Evolutionary conservation across 768 basidiomycete genomes (phyloP).

Genomic region (Boletus rex-veris): DNA sequence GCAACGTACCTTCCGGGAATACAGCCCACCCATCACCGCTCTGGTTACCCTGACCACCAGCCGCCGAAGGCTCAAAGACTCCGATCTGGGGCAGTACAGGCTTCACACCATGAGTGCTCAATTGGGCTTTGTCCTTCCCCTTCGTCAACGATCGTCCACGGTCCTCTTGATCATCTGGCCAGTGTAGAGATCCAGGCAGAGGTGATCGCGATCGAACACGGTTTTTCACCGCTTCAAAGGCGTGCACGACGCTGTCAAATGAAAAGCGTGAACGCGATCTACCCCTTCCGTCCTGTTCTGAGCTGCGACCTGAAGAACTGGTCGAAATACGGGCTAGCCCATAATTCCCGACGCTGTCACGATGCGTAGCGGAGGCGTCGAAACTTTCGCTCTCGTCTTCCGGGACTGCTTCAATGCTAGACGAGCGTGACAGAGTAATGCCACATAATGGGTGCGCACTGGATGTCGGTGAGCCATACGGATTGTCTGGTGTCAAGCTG

Average conservation of each 20-base stretch:
- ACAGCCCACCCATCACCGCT: constrained; percentile 70
- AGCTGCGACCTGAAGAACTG: constrained; percentile 13
- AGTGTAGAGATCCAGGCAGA: constrained; percentile 9
- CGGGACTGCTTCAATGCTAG: constrained; percentile 41
- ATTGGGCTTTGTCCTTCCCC: constrained; percentile 29
- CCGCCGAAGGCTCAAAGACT: constrained; percentile 29
- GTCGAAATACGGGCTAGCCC: constrained; percentile 15
- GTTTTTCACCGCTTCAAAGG: constrained; percentile 42
- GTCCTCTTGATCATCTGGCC: constrained; percentile 7
- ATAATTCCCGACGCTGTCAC: constrained; percentile 9
- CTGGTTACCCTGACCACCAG: constrained; percentile 26
- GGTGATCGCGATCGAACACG: constrained; percentile 49
- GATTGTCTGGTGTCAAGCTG: neutral
- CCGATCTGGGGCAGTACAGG: constrained; percentile 24
- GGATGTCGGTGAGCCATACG: constrained; percentile 8
- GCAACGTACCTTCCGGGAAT: constrained; percentile 69
- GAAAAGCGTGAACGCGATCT: constrained; percentile 47
- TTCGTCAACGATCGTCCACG: constrained; percentile 31
- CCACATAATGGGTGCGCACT: constrained; percentile 6
- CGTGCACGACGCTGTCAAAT: constrained; percentile 49
- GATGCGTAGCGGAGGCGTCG: constrained; percentile 2
- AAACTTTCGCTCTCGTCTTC: constrained; percentile 29
- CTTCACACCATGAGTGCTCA: neutral
- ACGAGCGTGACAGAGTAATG: constrained; percentile 33
- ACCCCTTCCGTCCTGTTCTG: constrained; percentile 29